Percentiles rank a stretch among this genome's conserved stretches.
These are phyloP conservation scores for Waltiozyma sp. DNA, from an alignment of 1,139 yeast species.

Conservation along the genomic window DNA sequence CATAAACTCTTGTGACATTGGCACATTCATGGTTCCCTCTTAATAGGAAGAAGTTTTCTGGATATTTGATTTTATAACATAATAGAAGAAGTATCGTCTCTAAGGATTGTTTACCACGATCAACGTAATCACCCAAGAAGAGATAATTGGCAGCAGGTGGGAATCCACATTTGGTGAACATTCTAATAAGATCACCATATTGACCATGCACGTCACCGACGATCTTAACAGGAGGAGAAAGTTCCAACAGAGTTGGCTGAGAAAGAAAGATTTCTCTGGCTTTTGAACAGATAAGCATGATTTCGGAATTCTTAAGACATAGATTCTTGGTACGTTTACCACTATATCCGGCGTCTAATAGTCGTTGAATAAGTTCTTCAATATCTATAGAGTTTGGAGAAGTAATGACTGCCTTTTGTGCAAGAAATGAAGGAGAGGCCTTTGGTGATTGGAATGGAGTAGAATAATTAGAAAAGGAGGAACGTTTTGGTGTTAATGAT, in stretches of 20 bases:
- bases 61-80: conserved; percentile 94
- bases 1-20: conserved; percentile 91
- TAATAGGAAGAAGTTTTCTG: conserved; percentile 88
- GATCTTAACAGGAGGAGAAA: conserved; percentile 92
- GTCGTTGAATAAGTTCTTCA: conserved; percentile 80
- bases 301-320: conserved; percentile 80
- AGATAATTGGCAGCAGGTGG: conserved; percentile 98
- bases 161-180: conserved; percentile 95
- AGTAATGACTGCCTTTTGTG: conserved; percentile 5
- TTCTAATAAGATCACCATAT: conserved; percentile 86
- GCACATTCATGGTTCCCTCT: conserved; percentile 99
- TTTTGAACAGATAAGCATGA: conserved; percentile 78
- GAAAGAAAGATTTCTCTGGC: conserved; percentile 97
- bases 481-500: conserved; percentile 10
- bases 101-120: conserved; percentile 93
- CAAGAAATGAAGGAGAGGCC: background rate
- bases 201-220: conserved; percentile 98
- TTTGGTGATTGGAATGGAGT: conserved; percentile 16
- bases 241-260: conserved; percentile 89
- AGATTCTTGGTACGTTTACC: conserved; percentile 87
- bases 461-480: conserved; percentile 15
- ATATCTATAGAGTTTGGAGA: conserved; percentile 37
- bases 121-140: conserved; percentile 94
- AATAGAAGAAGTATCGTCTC: conserved; percentile 87
- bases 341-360: conserved; percentile 89